These are phyloP conservation scores for Penicillium canariense DNA, from an alignment of 495 filamentous ascomycete genomes.

Conservation along the genomic window DNA sequence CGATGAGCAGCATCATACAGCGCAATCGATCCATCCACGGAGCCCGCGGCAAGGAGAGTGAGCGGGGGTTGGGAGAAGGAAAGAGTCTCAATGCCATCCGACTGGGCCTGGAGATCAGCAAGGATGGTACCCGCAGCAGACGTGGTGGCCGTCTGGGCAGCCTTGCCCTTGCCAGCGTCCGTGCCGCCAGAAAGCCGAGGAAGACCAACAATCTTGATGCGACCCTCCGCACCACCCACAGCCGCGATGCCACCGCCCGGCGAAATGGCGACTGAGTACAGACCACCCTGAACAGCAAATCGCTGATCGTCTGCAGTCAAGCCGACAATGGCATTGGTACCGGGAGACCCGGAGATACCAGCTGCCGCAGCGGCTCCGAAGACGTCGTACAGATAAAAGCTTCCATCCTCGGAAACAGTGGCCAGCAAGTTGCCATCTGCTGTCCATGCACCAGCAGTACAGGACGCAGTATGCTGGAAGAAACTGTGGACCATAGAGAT, in stretches of 20 bases:
- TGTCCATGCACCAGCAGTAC: conserved; percentile 89
- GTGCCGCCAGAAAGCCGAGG: conserved; percentile 58
- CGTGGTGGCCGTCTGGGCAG: conserved; percentile 39
- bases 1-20: conserved; percentile 81
- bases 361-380: conserved; percentile 79
- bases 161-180: conserved; percentile 38
- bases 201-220: conserved; percentile 78
- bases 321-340: conserved; percentile 70
- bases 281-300: conserved; percentile 85
- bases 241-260: conserved; percentile 76
- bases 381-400: conserved; percentile 89
- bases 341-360: conserved; percentile 64
- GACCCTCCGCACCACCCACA: conserved; percentile 82
- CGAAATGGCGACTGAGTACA: conserved; percentile 81
- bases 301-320: conserved; percentile 82
- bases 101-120: conserved; percentile 64
- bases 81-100: conserved; percentile 80
- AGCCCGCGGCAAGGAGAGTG: conserved; percentile 79
- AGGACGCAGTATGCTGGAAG: conserved; percentile 82
- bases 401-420: conserved; percentile 85
- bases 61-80: conserved; percentile 74
- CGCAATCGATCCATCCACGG: conserved; percentile 86
- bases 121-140: conserved; percentile 79
- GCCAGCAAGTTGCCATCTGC: conserved; percentile 84
- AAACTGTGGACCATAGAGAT: conserved; percentile 84